phyloP scores from a whole-genome alignment of 257 asterid species.

The Nyctanthes arbortristis region DNA sequence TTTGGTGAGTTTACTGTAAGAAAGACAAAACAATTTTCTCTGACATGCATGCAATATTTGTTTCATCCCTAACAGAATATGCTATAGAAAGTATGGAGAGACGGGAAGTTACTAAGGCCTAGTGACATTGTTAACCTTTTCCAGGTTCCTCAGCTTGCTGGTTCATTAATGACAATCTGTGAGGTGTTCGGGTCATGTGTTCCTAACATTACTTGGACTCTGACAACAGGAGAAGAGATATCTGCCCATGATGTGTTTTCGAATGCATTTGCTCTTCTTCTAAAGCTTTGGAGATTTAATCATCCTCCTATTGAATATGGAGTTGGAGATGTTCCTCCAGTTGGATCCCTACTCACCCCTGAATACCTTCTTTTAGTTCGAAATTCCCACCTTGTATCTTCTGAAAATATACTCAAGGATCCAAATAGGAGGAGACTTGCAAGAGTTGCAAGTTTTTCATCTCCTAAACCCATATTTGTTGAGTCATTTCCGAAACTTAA shows the following conservation, averaged over 20 bases:
- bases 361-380: conserved; percentile 86
- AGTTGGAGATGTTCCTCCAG: conserved; percentile 95
- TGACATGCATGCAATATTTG: neutral
- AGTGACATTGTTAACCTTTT: conserved; percentile 13
- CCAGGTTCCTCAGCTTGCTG: conserved; percentile 97
- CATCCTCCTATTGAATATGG: conserved; percentile 93
- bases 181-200: conserved; percentile 89
- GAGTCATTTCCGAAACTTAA: conserved; percentile 94
- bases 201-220: conserved; percentile 72
- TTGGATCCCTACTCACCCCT: conserved; percentile 88
- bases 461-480: conserved; percentile 77
- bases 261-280: conserved; percentile 92
- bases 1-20: conserved; percentile 52
- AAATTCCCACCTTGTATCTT: conserved; percentile 68
- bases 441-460: conserved; percentile 62
- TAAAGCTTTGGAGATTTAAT: conserved; percentile 90
- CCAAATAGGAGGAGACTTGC: conserved; percentile 82
- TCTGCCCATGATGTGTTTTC: conserved; percentile 87
- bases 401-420: conserved; percentile 57
- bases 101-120: too few species aligned
- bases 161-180: conserved; percentile 85
- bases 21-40: neutral
- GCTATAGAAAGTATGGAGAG: too few species aligned
- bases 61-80: too few species aligned
- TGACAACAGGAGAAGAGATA: conserved; percentile 76